A percentile compares a stretch with the other conserved stretches of the same genome.
Conservation (phyloP, 2,329 filamentous ascomycete species). For the Xylaria sp. region DNA sequence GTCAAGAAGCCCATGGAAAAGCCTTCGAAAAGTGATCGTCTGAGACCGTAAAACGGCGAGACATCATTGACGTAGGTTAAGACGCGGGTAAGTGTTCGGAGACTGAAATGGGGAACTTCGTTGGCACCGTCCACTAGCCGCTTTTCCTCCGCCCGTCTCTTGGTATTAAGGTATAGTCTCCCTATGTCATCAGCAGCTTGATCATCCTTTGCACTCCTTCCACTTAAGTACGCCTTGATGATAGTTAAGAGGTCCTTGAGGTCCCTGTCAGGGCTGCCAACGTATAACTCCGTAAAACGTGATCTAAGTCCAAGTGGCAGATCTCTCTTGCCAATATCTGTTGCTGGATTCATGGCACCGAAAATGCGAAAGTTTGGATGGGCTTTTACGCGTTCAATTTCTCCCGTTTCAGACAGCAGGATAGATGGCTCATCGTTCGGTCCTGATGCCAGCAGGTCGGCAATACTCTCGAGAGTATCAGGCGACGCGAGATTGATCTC, state of each 20-base stretch:
- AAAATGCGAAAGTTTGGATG: conserved; percentile 96
- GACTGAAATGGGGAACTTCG: conserved; percentile 95
- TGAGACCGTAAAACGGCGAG: conserved; percentile 82
- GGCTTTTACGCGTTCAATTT: conserved; percentile 87
- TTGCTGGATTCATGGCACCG: conserved; percentile 98
- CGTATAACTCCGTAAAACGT: conserved; percentile 94
- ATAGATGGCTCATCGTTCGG: conserved; percentile 80
- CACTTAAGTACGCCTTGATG: conserved; percentile 86
- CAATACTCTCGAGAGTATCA: conserved; percentile 93
- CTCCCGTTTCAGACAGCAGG: conserved; percentile 90
- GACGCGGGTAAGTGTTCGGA: conserved; percentile 90
- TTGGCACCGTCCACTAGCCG: conserved; percentile 92
- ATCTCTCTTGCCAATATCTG: conserved; percentile 95
- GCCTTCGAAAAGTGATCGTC: conserved; percentile 89
- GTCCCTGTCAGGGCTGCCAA: conserved; percentile 88
- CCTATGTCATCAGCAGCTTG: conserved; percentile 83
- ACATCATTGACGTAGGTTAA: conserved; percentile 89
- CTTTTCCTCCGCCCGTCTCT: conserved; percentile 81
- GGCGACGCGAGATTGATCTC: conserved; percentile 97
- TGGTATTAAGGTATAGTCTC: conserved; percentile 87
- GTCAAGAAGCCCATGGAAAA: conserved; percentile 99
- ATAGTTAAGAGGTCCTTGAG: conserved; percentile 87
- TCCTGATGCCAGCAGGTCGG: conserved; percentile 82
- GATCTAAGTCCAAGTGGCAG: conserved; percentile 88
- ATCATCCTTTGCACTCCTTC: conserved; percentile 75